phyloP scores from a whole-genome alignment of 31 red algal species.

The Endocladia muricata region DNA sequence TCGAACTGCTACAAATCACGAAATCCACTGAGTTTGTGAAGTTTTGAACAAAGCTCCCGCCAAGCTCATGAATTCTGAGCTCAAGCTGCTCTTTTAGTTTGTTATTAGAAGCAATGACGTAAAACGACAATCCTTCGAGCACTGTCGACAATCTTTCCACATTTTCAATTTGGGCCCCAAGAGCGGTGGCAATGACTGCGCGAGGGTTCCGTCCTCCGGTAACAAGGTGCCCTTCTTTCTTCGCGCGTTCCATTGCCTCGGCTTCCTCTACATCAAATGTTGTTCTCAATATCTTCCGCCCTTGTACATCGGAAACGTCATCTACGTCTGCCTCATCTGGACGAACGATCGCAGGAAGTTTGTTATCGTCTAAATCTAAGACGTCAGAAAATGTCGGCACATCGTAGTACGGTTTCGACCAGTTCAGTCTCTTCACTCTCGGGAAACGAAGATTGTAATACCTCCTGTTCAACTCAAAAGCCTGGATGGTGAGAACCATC shows the following conservation, averaged over 20 bases:
- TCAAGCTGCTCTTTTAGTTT: conserved; percentile 45
- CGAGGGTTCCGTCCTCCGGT: conserved; percentile 35
- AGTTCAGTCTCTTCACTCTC: conserved; percentile 43
- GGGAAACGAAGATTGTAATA: conserved; percentile 46
- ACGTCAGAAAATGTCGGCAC: conserved; percentile 45
- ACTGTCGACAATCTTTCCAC: conserved; percentile 9
- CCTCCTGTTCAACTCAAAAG: conserved; percentile 59
- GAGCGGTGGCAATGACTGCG: conserved; percentile 24
- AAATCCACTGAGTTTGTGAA: conserved; percentile 29
- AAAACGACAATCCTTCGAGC: conserved; percentile 31
- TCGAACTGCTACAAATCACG: conserved; percentile 20
- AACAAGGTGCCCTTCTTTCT: conserved; percentile 51
- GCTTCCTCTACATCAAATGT: conserved; percentile 28
- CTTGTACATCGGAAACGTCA: conserved; percentile 22
- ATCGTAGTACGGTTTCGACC: conserved; percentile 63
- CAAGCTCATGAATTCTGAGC: conserved; percentile 49
- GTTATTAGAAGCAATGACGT: conserved; percentile 10
- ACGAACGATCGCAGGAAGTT: conserved; percentile 27
- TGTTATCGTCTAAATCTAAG: conserved; percentile 62
- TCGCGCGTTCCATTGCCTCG: conserved; percentile 38
- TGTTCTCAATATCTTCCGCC: conserved; percentile 11
- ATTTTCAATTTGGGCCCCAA: conserved; percentile 26
- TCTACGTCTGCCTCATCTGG: conserved; percentile 65
- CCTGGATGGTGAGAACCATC: conserved; percentile 45
- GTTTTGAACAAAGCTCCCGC: conserved; percentile 56